Percentiles rank a stretch among this genome's conserved stretches.
These are phyloP conservation scores for Clonostachys rosea DNA, from an alignment of 2,329 filamentous ascomycete genomes.

Conservation along the genomic window DNA sequence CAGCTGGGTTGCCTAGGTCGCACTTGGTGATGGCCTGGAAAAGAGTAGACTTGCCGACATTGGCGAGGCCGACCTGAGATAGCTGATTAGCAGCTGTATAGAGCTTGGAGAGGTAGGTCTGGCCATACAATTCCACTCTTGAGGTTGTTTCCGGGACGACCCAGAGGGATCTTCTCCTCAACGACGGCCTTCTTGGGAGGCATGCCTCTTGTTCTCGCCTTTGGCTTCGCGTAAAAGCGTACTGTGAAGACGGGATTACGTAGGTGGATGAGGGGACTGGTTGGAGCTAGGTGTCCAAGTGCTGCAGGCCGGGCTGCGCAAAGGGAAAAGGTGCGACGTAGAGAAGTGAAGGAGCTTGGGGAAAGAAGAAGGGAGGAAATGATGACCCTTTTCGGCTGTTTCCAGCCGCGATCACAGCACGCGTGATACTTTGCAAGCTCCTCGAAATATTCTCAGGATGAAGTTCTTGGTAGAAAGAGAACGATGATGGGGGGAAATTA, in stretches of 20 bases:
- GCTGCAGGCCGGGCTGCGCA: conserved; percentile 66
- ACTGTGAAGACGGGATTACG: conserved; percentile 38
- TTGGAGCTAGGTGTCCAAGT: conserved; percentile 38
- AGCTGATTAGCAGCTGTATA: conserved; percentile 11
- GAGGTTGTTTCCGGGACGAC: conserved; percentile 93
- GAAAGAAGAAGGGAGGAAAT: conserved; percentile 34
- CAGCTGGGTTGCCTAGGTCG: conserved; percentile 92
- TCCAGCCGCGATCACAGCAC: conserved; percentile 29
- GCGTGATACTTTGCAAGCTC: neutral
- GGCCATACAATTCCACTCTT: conserved; percentile 91
- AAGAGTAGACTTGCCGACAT: conserved; percentile 98
- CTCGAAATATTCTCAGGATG: neutral
- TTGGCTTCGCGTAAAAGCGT: conserved; percentile 56
- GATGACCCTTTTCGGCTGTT: conserved; percentile 31
- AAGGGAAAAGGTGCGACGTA: conserved; percentile 39
- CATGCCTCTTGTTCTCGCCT: conserved; percentile 65
- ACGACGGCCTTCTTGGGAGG: conserved; percentile 88
- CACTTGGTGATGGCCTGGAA: conserved; percentile 99
- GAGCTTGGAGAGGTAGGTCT: conserved; percentile 4
- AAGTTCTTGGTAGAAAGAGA: neutral
- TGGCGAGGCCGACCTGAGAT: conserved; percentile 87
- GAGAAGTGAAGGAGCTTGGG: conserved; percentile 48
- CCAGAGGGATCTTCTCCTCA: conserved; percentile 95
- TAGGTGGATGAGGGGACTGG: conserved; percentile 35
- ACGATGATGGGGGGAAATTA: conserved; percentile 12